Base-by-base conservation (phyloP, 768 basidiomycete species). In the Kwoniella mangroviensis region DNA sequence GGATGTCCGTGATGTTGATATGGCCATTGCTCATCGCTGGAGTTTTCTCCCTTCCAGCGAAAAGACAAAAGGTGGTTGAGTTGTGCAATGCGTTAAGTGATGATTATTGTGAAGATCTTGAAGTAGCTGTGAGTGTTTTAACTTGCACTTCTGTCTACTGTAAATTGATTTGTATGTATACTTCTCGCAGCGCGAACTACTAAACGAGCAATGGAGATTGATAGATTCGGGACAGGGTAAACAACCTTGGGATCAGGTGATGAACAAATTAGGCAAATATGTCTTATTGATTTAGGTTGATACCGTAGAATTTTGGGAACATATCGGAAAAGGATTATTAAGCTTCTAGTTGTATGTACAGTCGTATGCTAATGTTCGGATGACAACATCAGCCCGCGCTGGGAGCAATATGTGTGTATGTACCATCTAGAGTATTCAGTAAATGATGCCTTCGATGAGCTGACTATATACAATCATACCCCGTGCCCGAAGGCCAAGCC, bases 1-100 rank as follows among this genome's bases (percentile, higher is more conserved):
- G 75, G 11, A 70, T 76, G 72, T 68, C 70, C 9, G 75, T 79
- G 43, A 76, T 77, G 78, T 69, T 79, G 40, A 70, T 75, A 21
- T 79, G 78, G 78, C 78, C 78, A 4, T 67, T 79, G 6, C 64
- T 79, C 10, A 77, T 79, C 42, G 75, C 75, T 17, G 75, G 75
- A 1, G 67, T 71, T 21, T 76, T 73, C 26, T 67, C 66, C 11
- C 13, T 69, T 4, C 72, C 67, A 17, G 56, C 55, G 12, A 53
- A 34, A 21, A 26, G 73, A 22, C 49, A 66, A 17, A 69, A 72
- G 41, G 75, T 74, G 54, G 24, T 49, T 5, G 69, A 66, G 10
- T 22, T 74, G 17, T 72, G 72, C 52, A 49, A 67, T 34, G 73
- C 75, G 0, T 71, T 77, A 55, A 56, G 65, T 51, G 66, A 42